Percentiles rank a stretch among this genome's conserved stretches.
Evolutionary conservation across 108 stramenopile genomes (phyloP).

Genomic region (Pseudonitzschia delicatissima): DNA sequence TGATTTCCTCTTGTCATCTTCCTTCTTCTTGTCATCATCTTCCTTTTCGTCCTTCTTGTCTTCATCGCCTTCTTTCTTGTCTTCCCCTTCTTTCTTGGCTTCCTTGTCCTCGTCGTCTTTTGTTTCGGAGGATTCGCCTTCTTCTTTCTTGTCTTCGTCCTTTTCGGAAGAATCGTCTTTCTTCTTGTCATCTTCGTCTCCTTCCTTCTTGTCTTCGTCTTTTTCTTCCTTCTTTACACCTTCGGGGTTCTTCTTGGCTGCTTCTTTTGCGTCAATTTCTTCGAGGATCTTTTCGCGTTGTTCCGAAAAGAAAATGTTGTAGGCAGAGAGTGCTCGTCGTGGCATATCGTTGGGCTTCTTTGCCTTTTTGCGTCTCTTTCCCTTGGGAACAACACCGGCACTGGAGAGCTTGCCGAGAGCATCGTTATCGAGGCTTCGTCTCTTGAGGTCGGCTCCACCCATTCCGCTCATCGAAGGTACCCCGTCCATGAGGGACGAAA

Average conservation of each 20-base stretch:
- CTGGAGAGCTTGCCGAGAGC: slow-evolving; percentile 5
- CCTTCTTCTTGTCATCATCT: slow-evolving; percentile 6
- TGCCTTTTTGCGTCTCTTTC: slow-evolving; percentile 33
- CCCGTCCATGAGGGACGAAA: slow-evolving; percentile 1
- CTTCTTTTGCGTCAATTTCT: slow-evolving; percentile 24
- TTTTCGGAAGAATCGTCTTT: slow-evolving; percentile 8
- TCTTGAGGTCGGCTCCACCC: neutral
- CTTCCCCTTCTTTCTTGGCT: slow-evolving; percentile 2
- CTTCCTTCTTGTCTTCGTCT: slow-evolving; percentile 15
- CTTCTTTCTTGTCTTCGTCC: neutral
- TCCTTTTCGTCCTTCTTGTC: neutral
- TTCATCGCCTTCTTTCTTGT: neutral
- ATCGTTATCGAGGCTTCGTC: neutral
- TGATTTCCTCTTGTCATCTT: neutral
- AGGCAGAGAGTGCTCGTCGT: slow-evolving; percentile 30
- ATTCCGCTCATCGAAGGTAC: neutral
- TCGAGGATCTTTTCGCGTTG: slow-evolving; percentile 34
- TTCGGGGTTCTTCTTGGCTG: slow-evolving; percentile 10
- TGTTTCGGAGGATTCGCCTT: slow-evolving; percentile 9
- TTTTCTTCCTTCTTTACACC: slow-evolving; percentile 8
- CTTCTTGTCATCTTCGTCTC: slow-evolving; percentile 25
- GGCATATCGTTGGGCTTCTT: slow-evolving; percentile 39
- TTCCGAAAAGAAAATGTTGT: slow-evolving; percentile 43
- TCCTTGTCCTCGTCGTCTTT: neutral
- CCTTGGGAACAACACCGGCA: slow-evolving; percentile 6